These are phyloP conservation scores for Truncatella angustata DNA, from an alignment of 2,329 filamentous ascomycete genomes.

Conservation along the genomic window DNA sequence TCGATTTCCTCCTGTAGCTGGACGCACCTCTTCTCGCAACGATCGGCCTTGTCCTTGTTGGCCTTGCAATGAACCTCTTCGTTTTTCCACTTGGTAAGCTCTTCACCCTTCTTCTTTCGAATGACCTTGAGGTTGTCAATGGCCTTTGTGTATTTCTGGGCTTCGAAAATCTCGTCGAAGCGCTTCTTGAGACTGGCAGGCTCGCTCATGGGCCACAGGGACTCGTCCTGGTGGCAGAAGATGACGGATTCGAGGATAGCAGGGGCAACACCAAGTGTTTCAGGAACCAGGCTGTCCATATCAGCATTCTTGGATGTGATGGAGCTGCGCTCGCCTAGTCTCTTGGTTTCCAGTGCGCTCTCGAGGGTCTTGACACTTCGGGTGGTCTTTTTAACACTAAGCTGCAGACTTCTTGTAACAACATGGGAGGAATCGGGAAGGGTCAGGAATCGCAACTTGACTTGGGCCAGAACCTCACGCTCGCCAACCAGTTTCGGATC, in stretches of 20 bases:
- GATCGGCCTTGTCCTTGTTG: conserved; percentile 81
- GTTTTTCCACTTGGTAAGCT: conserved; percentile 70
- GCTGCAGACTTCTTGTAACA: conserved; percentile 77
- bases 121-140: conserved; percentile 92
- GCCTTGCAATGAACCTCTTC: conserved; percentile 75
- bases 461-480: conserved; percentile 85
- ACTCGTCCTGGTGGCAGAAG: conserved; percentile 98
- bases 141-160: conserved; percentile 93
- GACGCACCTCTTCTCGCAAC: conserved; percentile 63
- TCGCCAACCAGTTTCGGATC: conserved; percentile 91
- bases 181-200: conserved; percentile 82
- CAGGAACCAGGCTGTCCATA: conserved; percentile 79
- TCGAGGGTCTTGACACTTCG: conserved; percentile 82
- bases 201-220: conserved; percentile 93
- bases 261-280: conserved; percentile 82
- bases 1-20: conserved; percentile 68
- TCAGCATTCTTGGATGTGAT: conserved; percentile 80
- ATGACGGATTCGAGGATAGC: conserved; percentile 93
- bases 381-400: conserved; percentile 79
- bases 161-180: conserved; percentile 98
- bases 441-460: conserved; percentile 83
- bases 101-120: conserved; percentile 76
- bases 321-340: conserved; percentile 75
- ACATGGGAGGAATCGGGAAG: conserved; percentile 79
- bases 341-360: conserved; percentile 70